Percentiles rank a stretch among this genome's conserved stretches.
phyloP scores from a whole-genome alignment of 495 filamentous ascomycete genomes.

The Mytilinidion resinicola region DNA sequence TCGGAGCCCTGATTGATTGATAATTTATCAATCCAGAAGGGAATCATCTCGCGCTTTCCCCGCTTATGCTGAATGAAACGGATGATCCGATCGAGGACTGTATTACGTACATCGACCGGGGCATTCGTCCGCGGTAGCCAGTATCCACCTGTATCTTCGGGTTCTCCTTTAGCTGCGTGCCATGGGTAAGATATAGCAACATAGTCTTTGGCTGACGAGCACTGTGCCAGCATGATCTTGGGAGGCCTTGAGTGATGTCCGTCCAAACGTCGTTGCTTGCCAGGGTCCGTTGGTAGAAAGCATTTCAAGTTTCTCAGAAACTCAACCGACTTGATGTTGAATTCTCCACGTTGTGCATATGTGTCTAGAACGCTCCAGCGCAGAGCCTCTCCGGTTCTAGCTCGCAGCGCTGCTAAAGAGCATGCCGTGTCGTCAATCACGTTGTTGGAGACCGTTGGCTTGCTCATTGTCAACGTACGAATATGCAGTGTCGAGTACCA shows the following conservation, averaged over 20 bases:
- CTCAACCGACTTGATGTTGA: constrained; percentile 4
- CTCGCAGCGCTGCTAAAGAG: constrained; percentile 6
- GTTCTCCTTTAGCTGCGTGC: background rate
- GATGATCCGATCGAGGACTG: constrained; percentile 6
- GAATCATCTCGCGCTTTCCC: constrained; percentile 1
- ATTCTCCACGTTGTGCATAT: background rate
- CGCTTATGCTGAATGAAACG: constrained; percentile 9
- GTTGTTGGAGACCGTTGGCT: background rate
- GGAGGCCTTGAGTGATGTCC: background rate
- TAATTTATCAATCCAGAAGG: constrained; percentile 10
- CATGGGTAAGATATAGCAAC: constrained; percentile 9
- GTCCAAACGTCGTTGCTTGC: background rate
- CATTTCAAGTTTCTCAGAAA: constrained; percentile 8
- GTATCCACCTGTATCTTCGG: background rate
- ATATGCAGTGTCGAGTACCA: background rate
- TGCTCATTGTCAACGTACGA: constrained; percentile 2
- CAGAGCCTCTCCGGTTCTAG: constrained; percentile 3
- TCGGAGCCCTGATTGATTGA: background rate
- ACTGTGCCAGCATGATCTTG: background rate
- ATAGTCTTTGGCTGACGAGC: constrained; percentile 1
- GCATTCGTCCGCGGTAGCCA: background rate
- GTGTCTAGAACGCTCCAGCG: background rate
- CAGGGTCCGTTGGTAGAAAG: constrained; percentile 3
- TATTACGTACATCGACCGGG: constrained; percentile 4
- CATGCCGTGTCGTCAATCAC: constrained; percentile 1